phyloP scores from a whole-genome alignment of 148 eudicot genomes.

The Rheum nobile region DNA sequence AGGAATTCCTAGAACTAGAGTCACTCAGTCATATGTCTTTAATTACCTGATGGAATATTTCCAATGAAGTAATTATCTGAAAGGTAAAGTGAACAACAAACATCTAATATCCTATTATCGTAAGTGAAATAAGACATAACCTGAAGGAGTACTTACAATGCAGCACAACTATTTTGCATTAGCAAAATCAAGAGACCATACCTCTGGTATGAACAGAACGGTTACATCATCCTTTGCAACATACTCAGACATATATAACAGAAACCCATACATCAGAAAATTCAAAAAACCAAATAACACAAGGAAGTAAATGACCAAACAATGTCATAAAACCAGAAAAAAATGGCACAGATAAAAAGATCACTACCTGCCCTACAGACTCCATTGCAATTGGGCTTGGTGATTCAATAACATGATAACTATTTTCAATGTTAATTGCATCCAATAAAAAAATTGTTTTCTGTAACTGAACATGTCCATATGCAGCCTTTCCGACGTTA shows the following conservation, averaged over 20 bases:
- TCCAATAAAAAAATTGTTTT: slow-evolving; percentile 47
- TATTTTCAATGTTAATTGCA: slow-evolving; percentile 24
- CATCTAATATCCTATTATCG: neutral
- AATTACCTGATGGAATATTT: too few species aligned
- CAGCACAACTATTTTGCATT: neutral
- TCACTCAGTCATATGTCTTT: too few species aligned
- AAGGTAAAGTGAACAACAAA: neutral
- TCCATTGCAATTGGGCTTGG: slow-evolving; percentile 77
- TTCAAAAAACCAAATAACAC: slow-evolving; percentile 8
- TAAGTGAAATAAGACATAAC: neutral
- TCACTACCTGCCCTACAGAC: slow-evolving; percentile 64
- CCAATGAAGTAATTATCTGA: too few species aligned
- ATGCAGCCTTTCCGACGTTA: slow-evolving; percentile 45
- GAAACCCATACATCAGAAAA: slow-evolving; percentile 80
- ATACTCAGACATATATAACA: slow-evolving; percentile 53
- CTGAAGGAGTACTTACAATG: neutral
- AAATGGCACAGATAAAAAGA: neutral
- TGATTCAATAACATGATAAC: slow-evolving; percentile 30
- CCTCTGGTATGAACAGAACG: slow-evolving; percentile 65
- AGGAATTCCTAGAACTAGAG: too few species aligned
- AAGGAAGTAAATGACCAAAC: slow-evolving; percentile 1
- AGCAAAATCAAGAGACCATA: slow-evolving; percentile 11
- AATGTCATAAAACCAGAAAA: neutral
- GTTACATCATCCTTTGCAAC: slow-evolving; percentile 27
- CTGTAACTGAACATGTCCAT: slow-evolving; percentile 53